phyloP scores from a whole-genome alignment of 805 yeast species.

The Candida arabinofermentans region DNA sequence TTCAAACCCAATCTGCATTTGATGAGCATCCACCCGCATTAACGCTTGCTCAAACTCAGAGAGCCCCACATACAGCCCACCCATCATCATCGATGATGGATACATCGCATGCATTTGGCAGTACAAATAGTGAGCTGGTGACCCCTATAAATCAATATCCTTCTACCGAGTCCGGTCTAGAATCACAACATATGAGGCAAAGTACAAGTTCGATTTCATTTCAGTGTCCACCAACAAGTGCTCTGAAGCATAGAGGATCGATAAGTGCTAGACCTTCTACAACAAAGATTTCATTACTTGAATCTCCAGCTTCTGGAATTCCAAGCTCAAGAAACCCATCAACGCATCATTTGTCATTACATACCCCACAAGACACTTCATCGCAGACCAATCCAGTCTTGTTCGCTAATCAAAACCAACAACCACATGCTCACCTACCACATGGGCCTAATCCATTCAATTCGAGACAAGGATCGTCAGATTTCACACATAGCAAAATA shows the following conservation, averaged over 20 bases:
- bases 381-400: not conserved
- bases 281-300: slow-evolving; percentile 25
- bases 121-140: not conserved
- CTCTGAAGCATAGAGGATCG: slow-evolving; percentile 50
- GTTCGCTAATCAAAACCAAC: no score
- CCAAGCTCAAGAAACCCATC: slow-evolving; percentile 29
- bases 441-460: not conserved
- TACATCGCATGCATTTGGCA: not conserved
- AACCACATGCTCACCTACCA: not conserved
- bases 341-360: slow-evolving; percentile 4
- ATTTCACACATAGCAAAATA: not conserved
- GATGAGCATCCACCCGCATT: not conserved
- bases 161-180: slow-evolving; percentile 10
- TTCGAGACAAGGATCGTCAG: slow-evolving; percentile 1
- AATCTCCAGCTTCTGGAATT: slow-evolving; percentile 23
- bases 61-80: not conserved
- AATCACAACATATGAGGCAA: slow-evolving; percentile 9
- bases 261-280: slow-evolving; percentile 51
- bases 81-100: not conserved
- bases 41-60: not conserved
- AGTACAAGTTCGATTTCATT: slow-evolving; percentile 37
- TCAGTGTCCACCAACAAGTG: slow-evolving; percentile 39
- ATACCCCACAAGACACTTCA: not conserved
- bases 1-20: not conserved
- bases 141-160: not conserved